Evolutionary conservation across 495 filamentous ascomycete genomes (phyloP).

Genomic region (Daldinia caldariorum): DNA sequence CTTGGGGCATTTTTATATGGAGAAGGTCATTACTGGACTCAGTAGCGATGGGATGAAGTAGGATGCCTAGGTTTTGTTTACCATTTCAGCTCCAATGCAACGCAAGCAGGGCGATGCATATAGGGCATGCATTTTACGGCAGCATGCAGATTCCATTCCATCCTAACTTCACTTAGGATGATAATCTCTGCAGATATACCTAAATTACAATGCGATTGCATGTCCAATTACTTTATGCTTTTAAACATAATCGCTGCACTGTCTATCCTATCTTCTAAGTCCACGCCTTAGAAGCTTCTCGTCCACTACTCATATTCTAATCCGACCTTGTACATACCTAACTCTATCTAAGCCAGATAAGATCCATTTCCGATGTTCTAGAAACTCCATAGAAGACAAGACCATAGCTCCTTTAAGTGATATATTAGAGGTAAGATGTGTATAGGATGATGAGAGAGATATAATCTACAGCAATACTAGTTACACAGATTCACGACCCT

Average conservation of each 20-base stretch:
- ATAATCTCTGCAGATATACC: not conserved
- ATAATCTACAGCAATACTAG: constrained; percentile 18
- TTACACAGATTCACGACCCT: constrained; percentile 14
- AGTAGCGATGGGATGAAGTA: not conserved
- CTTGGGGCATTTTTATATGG: not conserved
- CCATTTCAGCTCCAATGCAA: not conserved
- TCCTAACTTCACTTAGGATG: not conserved
- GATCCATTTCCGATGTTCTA: not conserved
- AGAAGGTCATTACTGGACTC: not conserved
- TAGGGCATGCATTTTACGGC: not conserved
- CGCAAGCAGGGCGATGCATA: not conserved
- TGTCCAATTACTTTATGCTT: not conserved
- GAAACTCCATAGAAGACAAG: not conserved
- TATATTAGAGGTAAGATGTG: not conserved
- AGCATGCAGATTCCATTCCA: not conserved
- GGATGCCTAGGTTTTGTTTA: not conserved
- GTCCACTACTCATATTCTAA: too few relatives aligned
- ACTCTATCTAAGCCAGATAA: too few relatives aligned
- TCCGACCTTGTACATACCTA: too few relatives aligned
- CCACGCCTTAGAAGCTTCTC: too few relatives aligned
- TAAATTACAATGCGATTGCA: not conserved
- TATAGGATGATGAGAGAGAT: not conserved
- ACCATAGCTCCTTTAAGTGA: not conserved
- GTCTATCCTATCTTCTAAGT: not conserved
- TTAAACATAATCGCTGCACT: not conserved